Evolutionary conservation across 257 asterid species (phyloP), one percentile per base, ranked within the genome.

Genomic region (Jacaranda mimosifolia): DNA sequence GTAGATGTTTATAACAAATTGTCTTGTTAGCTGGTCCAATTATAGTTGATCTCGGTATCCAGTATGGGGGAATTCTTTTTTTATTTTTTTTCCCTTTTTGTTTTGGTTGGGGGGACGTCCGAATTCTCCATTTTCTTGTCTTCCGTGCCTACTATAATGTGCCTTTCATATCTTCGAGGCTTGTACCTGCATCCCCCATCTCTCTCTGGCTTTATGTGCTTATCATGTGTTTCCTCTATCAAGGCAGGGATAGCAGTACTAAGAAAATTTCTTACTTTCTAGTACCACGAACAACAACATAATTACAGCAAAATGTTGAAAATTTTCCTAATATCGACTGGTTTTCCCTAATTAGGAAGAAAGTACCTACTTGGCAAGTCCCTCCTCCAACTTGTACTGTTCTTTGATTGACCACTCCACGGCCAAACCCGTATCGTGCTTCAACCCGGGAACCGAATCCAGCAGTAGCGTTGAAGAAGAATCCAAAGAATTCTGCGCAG

Each of bases 361-460:
- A 83, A 83, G 81, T 81, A 90, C 96, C 87, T 87, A 93, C 98
- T 89, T 93, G 86, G 77, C 82, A 81, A 93, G 96, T 82, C 95
- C 98, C 81, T 91, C 97, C 80, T 91, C 94, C 78, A 93, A 65
- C 81, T 83, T 93, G 77, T 74, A 86, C 88, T 91, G 92, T 69
- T 91, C 98, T 38, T 89, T 96, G 38, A 83, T 82, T 17, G 96
- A 86, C 98, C 98, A 93, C 85, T 93, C 97, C 48, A 78, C 94
- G 0, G 95, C 96, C 55, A 93, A 77, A 21, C 93, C 96, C 0
- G 96, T 84, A 14, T 91, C 97, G 83, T 91, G 96, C 83, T 90
- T 91, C 84, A 93, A 75, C 80, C 96, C 96, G 4, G 96, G 92
- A 46, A 77, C 89, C 4, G 91, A 83, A 73, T 92, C 95, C 71